phyloP scores from a whole-genome alignment of 2,329 filamentous ascomycete genomes.

The Uncinocarpus reesii region DNA sequence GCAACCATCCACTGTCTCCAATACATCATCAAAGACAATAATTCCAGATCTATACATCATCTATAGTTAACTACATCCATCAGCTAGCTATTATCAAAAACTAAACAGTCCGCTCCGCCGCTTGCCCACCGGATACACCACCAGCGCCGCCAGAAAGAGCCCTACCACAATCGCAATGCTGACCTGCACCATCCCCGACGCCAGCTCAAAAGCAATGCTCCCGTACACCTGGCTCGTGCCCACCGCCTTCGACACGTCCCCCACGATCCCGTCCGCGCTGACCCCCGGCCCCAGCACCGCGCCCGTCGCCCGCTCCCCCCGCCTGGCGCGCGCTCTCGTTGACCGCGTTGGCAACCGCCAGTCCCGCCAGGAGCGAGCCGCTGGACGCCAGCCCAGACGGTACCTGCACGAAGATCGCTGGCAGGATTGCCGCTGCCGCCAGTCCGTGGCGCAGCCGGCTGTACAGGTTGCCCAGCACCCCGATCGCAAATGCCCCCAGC shows the following conservation, averaged over 20 bases:
- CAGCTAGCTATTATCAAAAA: slow-evolving; percentile 22
- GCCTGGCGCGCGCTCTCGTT: slow-evolving; percentile 27
- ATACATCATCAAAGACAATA: too few relatives aligned
- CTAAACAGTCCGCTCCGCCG: slow-evolving; percentile 39
- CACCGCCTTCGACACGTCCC: slow-evolving; percentile 17
- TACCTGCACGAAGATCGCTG: slow-evolving; percentile 67
- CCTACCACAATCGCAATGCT: slow-evolving; percentile 41
- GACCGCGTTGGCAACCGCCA: slow-evolving; percentile 49
- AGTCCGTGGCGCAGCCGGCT: slow-evolving; percentile 62
- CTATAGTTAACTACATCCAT: too few relatives aligned
- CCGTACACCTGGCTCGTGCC: slow-evolving; percentile 28
- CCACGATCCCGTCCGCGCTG: not conserved
- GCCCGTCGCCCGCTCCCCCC: not conserved
- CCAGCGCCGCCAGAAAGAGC: slow-evolving; percentile 37
- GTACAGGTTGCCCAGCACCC: slow-evolving; percentile 69
- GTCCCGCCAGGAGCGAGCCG: slow-evolving; percentile 47
- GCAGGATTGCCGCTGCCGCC: slow-evolving; percentile 73
- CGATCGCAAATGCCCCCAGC: slow-evolving; percentile 64
- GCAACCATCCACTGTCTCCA: too few relatives aligned
- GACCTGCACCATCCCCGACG: slow-evolving; percentile 40
- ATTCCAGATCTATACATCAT: too few relatives aligned
- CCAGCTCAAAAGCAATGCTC: slow-evolving; percentile 34
- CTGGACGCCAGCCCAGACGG: slow-evolving; percentile 50
- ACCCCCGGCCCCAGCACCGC: not conserved
- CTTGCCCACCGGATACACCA: slow-evolving; percentile 40